These are phyloP conservation scores for Pleurotus tuoliensis DNA, from an alignment of 768 basidiomycete genomes.

Conservation along the genomic window DNA sequence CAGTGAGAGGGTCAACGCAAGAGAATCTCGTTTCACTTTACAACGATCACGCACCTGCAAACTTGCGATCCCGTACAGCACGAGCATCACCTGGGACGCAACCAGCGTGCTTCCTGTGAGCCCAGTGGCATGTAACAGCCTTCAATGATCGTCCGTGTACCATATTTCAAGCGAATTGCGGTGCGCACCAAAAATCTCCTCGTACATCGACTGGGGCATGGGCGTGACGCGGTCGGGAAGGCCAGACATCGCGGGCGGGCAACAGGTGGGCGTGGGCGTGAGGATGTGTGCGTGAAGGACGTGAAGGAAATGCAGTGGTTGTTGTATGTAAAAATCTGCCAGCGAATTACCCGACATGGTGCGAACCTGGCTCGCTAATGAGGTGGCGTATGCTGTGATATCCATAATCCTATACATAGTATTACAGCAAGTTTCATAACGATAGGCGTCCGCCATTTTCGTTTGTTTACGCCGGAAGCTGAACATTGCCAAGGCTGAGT, in stretches of 20 bases:
- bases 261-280: too few relatives aligned
- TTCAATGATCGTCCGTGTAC: neutral
- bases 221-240: constrained; percentile 5
- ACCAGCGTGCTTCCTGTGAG: constrained; percentile 1
- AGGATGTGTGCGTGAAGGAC: too few relatives aligned
- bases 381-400: too few relatives aligned
- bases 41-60: neutral
- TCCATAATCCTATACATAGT: too few relatives aligned
- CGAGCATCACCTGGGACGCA: neutral
- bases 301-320: too few relatives aligned
- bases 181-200: neutral
- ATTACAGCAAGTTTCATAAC: too few relatives aligned
- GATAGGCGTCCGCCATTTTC: too few relatives aligned
- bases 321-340: too few relatives aligned
- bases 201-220: neutral
- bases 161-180: neutral
- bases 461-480: too few relatives aligned
- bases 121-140: neutral
- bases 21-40: neutral
- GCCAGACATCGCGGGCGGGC: constrained; percentile 2
- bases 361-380: too few relatives aligned
- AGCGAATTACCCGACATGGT: too few relatives aligned
- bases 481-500: too few relatives aligned
- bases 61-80: constrained; percentile 5
- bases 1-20: neutral